These are phyloP conservation scores for Hemisphaericaspora nanyangensis DNA, from an alignment of 805 yeast species.

Conservation along the genomic window DNA sequence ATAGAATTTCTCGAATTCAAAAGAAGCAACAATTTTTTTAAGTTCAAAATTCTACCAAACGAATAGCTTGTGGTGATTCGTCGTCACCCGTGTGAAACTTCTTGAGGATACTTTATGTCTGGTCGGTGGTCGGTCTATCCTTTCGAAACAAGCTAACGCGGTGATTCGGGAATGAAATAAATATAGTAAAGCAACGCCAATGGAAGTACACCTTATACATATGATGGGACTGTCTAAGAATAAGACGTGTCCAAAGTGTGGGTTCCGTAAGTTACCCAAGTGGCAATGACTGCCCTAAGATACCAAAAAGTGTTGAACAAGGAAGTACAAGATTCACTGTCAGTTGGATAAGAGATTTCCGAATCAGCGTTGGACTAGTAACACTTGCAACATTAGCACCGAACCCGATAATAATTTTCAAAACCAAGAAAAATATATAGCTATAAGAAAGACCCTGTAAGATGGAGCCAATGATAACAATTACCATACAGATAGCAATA, in stretches of 20 bases:
- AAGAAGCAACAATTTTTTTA: slow-evolving; percentile 34
- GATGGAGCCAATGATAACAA: slow-evolving; percentile 30
- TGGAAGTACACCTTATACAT: slow-evolving; percentile 49
- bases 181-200: slow-evolving; percentile 33
- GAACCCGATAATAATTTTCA: slow-evolving; percentile 47
- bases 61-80: slow-evolving; percentile 20
- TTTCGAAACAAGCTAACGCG: slow-evolving; percentile 40
- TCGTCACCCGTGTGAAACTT: slow-evolving; percentile 38
- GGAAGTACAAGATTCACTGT: slow-evolving; percentile 38
- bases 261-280: slow-evolving; percentile 51
- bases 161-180: slow-evolving; percentile 46
- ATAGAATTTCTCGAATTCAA: slow-evolving; percentile 37
- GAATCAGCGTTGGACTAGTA: slow-evolving; percentile 46
- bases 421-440: slow-evolving; percentile 37
- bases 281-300: slow-evolving; percentile 49
- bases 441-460: slow-evolving; percentile 34
- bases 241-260: slow-evolving; percentile 24
- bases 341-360: slow-evolving; percentile 47
- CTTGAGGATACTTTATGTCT: slow-evolving; percentile 40
- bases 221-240: slow-evolving; percentile 56
- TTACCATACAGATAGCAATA: slow-evolving; percentile 19
- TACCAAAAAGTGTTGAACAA: slow-evolving; percentile 51
- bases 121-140: slow-evolving; percentile 39
- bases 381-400: slow-evolving; percentile 41
- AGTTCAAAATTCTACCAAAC: slow-evolving; percentile 35